These are phyloP conservation scores for Phytophthora idaei DNA, from an alignment of 352 stramenopile genomes.

Conservation along the genomic window DNA sequence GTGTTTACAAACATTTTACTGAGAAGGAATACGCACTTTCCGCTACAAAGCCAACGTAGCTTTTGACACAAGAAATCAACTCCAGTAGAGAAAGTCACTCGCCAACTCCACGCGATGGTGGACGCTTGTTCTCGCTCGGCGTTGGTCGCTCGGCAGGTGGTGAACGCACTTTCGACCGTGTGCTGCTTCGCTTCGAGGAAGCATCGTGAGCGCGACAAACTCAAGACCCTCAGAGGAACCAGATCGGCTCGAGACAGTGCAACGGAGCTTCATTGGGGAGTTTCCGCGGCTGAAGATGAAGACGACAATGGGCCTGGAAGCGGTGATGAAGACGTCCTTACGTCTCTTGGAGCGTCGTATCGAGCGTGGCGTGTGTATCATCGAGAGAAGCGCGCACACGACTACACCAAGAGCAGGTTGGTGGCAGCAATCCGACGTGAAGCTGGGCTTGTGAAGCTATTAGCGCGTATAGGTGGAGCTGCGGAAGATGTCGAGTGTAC, in stretches of 20 bases:
- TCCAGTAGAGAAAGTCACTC: slow-evolving; percentile 1
- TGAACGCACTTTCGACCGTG: slow-evolving; percentile 7
- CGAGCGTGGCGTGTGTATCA: slow-evolving; percentile 35
- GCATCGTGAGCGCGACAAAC: slow-evolving; percentile 21
- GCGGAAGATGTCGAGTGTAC: slow-evolving; percentile 25
- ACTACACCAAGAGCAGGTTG: slow-evolving; percentile 40
- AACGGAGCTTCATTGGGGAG: slow-evolving; percentile 9
- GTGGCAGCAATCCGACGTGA: slow-evolving; percentile 30
- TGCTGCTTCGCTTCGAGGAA: slow-evolving; percentile 27
- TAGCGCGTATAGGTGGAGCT: slow-evolving; percentile 23
- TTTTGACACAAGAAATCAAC: not conserved
- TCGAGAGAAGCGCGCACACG: slow-evolving; percentile 40
- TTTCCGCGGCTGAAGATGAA: slow-evolving; percentile 2
- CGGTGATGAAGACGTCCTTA: slow-evolving; percentile 40
- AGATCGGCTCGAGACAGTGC: slow-evolving; percentile 17
- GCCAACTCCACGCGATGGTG: not conserved
- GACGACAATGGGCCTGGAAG: slow-evolving; percentile 30
- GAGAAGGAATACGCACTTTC: slow-evolving; percentile 2
- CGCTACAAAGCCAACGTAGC: not conserved
- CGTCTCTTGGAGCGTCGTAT: slow-evolving; percentile 35
- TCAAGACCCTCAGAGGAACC: slow-evolving; percentile 23
- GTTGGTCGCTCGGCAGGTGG: slow-evolving; percentile 18
- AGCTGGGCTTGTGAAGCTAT: slow-evolving; percentile 22
- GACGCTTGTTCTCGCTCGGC: slow-evolving; percentile 15
- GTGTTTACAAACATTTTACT: not conserved